Evolutionary conservation across 1,284 basidiomycete genomes (phyloP), one percentile per base, ranked within the genome.

Genomic region (Waitea zeae): DNA sequence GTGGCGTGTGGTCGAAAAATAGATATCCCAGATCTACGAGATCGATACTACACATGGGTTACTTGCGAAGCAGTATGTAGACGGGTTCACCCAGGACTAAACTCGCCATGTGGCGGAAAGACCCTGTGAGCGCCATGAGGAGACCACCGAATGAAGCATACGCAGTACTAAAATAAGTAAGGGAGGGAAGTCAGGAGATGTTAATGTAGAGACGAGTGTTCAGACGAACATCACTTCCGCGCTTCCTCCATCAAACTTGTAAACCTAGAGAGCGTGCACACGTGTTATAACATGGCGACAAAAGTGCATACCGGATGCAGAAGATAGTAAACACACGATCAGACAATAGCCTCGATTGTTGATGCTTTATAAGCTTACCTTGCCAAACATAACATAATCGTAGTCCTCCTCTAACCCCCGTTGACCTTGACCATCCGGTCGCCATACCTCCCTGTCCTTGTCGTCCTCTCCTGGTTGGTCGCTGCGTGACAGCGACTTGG

Each of bases 321-420:
- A 13, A 36, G 9, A 13, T 2, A 28, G n/a, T n/a, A n/a, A n/a
- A n/a, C n/a, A n/a, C n/a, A n/a, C n/a, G n/a, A n/a, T n/a, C n/a
- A n/a, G n/a, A n/a, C n/a, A n/a, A n/a, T n/a, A n/a, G n/a, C n/a
- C n/a, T n/a, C n/a, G n/a, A n/a, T 7, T 26, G 7, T 26, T 7
- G 24, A 9, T 26, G 7, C 24, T 7, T 7, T 9, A 26, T 26
- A n/a, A 18, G 40, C 74, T 45, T 45, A 90, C 87, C 74, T 95
- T 97, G 30, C 93, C 93, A 52, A 88, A 90, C 92, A 97, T 96
- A 43, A 98, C 93, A 62, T 98, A 98, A 51, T 97, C 93, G 49
- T 89, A 98, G 46, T 97, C 92, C 41, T 90, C 86, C 42, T 96
- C 92, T 20, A 98, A 54, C 0, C 92, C 92, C 49, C 79, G 64